Conservation (phyloP, 768 basidiomycete genomes). For the Omphalotus guepiniiformis region DNA sequence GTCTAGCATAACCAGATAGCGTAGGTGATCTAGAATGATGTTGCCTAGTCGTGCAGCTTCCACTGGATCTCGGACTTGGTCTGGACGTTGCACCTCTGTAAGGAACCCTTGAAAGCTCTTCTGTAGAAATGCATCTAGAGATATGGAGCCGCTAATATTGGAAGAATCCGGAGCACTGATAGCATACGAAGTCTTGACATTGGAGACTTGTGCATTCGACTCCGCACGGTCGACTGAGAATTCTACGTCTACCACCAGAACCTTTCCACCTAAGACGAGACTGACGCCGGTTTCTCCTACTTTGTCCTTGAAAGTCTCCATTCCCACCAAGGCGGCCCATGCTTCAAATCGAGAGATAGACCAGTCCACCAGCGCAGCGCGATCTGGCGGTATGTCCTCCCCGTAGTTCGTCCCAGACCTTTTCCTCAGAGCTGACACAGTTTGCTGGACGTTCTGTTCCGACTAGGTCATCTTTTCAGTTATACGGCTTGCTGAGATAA, state of each 20-base stretch:
- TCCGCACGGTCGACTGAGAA: slow-evolving; percentile 43
- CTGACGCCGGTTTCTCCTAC: slow-evolving; percentile 45
- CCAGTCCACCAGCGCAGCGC: slow-evolving; percentile 45
- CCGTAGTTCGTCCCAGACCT: slow-evolving; percentile 49
- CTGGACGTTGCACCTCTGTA: slow-evolving; percentile 53
- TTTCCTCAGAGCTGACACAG: slow-evolving; percentile 42
- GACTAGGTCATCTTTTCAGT: slow-evolving; percentile 35
- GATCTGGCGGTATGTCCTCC: slow-evolving; percentile 58
- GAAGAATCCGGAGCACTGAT: slow-evolving; percentile 39
- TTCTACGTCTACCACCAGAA: slow-evolving; percentile 76
- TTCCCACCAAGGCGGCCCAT: slow-evolving; percentile 62
- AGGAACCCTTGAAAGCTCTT: slow-evolving; percentile 55
- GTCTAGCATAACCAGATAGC: slow-evolving; percentile 72
- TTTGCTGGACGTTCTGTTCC: slow-evolving; percentile 48
- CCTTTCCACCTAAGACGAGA: slow-evolving; percentile 70
- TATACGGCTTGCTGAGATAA: slow-evolving; percentile 12
- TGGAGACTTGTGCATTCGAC: slow-evolving; percentile 39
- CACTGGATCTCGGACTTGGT: slow-evolving; percentile 44
- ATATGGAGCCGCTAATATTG: slow-evolving; percentile 46
- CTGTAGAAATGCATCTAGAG: slow-evolving; percentile 61
- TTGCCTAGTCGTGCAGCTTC: slow-evolving; percentile 48
- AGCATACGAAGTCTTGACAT: slow-evolving; percentile 73
- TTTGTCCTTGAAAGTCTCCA: slow-evolving; percentile 73
- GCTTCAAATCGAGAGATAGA: slow-evolving; percentile 53
- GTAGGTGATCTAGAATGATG: slow-evolving; percentile 50